Base-by-base conservation (phyloP, 208 protist species). In the Acanthamoeba triangularis region DNA sequence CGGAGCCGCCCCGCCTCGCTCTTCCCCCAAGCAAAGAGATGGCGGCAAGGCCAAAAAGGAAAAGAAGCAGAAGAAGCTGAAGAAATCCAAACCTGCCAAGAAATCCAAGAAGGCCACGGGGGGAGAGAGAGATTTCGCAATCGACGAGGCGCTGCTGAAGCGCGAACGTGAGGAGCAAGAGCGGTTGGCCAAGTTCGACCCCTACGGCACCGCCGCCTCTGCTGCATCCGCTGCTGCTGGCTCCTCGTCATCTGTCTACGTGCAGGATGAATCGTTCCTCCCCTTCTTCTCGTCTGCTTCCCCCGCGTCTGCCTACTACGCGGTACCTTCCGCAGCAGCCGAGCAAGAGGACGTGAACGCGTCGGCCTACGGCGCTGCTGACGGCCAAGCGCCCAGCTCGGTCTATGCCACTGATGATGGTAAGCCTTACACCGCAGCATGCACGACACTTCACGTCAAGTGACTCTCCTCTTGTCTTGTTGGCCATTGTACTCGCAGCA, bases 141-240 rank as follows among this genome's bases (percentile, higher is more conserved):
- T 82, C 35, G 37, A 82, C 35, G 41, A 82, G 10, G 44, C 18
- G 37, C 7, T 82, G 74, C 18, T 82, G 41, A 52, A 52, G 74
- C 74, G 44, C 41, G 74, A 82, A 20, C 30, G 74, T 28, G 44
- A 82, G 74, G 41, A 82, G 41, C 74, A 52, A 37, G 74, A 82
- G 33, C 74, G 44, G 37, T 20, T 82, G 44, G 65, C 65, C 30
- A 72, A 37, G 16, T 72, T 72, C 65, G 30, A 72, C 35, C 65
- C 65, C n/a, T 72, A 72, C 30, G 30, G n/a, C 65, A 6, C 65
- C 59, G 54, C 16, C 11, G 11, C 54, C 11, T 47, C 41, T 47
- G 41, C 41, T 6, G 41, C 41, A 47, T 47, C 41, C 41, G 23
- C 59, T 65, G 7, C 28, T 72, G 14, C 6, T 41, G 14, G 25